Percentiles rank a stretch among this genome's conserved stretches.
Conservation (phyloP, 2,329 filamentous ascomycete genomes). For the Nemania bipapillata region DNA sequence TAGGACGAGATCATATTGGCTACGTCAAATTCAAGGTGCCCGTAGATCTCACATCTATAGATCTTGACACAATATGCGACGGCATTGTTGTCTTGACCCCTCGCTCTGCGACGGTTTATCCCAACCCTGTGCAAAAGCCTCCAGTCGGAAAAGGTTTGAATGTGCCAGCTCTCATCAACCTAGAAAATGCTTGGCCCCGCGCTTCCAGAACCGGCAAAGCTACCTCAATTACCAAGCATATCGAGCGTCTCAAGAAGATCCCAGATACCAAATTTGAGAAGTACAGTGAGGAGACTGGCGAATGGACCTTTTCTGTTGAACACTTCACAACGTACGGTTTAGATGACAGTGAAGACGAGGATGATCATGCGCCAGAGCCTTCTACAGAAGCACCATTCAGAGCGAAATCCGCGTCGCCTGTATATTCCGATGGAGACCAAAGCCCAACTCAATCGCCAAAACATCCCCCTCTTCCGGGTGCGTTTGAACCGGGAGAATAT, state of each 20-base stretch:
- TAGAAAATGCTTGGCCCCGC: slow-evolving; percentile 94
- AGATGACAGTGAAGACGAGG: slow-evolving; percentile 79
- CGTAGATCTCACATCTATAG: slow-evolving; percentile 82
- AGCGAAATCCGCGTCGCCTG: slow-evolving; percentile 42
- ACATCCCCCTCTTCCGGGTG: slow-evolving; percentile 73
- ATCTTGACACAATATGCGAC: slow-evolving; percentile 82
- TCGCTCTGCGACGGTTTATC: slow-evolving; percentile 89
- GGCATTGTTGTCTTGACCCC: slow-evolving; percentile 79
- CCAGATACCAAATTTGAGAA: slow-evolving; percentile 81
- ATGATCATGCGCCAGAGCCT: slow-evolving; percentile 64
- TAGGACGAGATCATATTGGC: slow-evolving; percentile 85
- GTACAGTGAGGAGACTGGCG: slow-evolving; percentile 81
- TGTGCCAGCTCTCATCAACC: slow-evolving; percentile 84
- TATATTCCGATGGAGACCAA: slow-evolving; percentile 60
- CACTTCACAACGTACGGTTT: slow-evolving; percentile 97
- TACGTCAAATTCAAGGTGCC: slow-evolving; percentile 81
- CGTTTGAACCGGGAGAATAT: slow-evolving; percentile 73
- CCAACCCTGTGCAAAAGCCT: slow-evolving; percentile 79
- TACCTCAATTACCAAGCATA: slow-evolving; percentile 80
- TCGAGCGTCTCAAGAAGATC: slow-evolving; percentile 82
- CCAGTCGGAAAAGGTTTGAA: slow-evolving; percentile 88
- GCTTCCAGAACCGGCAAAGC: slow-evolving; percentile 68
- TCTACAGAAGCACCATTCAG: slow-evolving; percentile 37
- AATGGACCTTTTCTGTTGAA: slow-evolving; percentile 92
- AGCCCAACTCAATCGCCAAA: slow-evolving; percentile 67